These are phyloP conservation scores for Psidium guajava DNA, from an alignment of 345 rosid genomes.

Conservation along the genomic window DNA sequence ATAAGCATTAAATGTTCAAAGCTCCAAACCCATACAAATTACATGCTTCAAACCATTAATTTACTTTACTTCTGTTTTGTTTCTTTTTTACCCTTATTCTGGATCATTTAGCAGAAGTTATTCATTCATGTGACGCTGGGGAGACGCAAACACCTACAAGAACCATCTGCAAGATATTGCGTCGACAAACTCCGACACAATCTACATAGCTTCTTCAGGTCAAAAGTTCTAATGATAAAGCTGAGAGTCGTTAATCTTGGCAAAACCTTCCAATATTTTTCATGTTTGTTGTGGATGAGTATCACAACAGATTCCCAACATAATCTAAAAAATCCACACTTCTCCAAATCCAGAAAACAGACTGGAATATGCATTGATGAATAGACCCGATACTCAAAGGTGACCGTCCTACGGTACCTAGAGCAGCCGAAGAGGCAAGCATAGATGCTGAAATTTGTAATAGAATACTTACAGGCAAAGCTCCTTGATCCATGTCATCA, in stretches of 20 bases:
- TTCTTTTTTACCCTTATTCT: background rate
- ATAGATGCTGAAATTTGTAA: background rate
- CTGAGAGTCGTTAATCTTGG: background rate
- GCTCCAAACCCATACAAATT: background rate
- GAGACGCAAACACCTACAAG: background rate
- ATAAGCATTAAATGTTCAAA: background rate
- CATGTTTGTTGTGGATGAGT: no score
- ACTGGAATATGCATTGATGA: background rate
- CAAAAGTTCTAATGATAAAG: background rate
- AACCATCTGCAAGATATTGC: background rate
- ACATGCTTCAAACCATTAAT: background rate
- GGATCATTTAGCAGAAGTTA: background rate
- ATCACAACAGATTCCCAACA: no score
- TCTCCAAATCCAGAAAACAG: no score
- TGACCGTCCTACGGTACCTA: background rate
- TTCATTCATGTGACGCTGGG: background rate
- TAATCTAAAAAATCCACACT: no score
- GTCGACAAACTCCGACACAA: background rate
- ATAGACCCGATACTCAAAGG: background rate
- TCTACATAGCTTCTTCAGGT: background rate
- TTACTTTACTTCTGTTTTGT: background rate
- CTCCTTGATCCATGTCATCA: constrained; percentile 66
- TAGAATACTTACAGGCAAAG: constrained; percentile 18
- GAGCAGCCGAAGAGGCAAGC: background rate
- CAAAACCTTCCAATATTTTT: background rate